These are phyloP conservation scores for Saururus chinensis DNA, from an alignment of 164 flowering plant species.

Conservation along the genomic window DNA sequence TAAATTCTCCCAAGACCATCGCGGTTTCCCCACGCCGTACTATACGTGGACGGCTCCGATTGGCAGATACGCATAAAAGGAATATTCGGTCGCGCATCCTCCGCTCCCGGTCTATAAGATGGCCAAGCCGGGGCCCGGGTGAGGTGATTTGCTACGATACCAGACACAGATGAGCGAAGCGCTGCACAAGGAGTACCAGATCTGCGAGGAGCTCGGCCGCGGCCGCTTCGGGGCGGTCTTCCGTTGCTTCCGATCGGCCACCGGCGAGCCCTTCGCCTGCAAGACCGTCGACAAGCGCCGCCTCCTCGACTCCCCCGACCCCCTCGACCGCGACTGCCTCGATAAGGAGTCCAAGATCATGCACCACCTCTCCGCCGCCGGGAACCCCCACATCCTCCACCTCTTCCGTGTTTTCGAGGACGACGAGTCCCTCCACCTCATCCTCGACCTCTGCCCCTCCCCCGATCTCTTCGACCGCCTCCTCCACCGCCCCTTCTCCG, in stretches of 20 bases:
- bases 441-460: slow-evolving; percentile 38
- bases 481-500: slow-evolving; percentile 22
- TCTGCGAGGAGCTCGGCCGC: slow-evolving; percentile 68
- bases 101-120: neutral
- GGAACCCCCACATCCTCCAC: slow-evolving; percentile 34
- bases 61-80: neutral
- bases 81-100: neutral
- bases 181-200: slow-evolving; percentile 35
- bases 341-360: slow-evolving; percentile 51
- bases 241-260: slow-evolving; percentile 30
- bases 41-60: neutral
- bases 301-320: slow-evolving; percentile 28
- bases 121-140: no score
- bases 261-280: slow-evolving; percentile 47
- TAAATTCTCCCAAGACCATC: no score
- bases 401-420: slow-evolving; percentile 40
- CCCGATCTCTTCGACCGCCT: slow-evolving; percentile 34
- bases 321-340: slow-evolving; percentile 50
- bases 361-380: slow-evolving; percentile 1
- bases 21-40: no score
- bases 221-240: slow-evolving; percentile 66
- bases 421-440: slow-evolving; percentile 32
- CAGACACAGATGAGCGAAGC: slow-evolving; percentile 43
- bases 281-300: slow-evolving; percentile 57
- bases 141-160: no score